Percentiles rank a stretch among this genome's conserved stretches.
Conservation (phyloP, 2,329 filamentous ascomycete species). For the Fusarium subglutinans region DNA sequence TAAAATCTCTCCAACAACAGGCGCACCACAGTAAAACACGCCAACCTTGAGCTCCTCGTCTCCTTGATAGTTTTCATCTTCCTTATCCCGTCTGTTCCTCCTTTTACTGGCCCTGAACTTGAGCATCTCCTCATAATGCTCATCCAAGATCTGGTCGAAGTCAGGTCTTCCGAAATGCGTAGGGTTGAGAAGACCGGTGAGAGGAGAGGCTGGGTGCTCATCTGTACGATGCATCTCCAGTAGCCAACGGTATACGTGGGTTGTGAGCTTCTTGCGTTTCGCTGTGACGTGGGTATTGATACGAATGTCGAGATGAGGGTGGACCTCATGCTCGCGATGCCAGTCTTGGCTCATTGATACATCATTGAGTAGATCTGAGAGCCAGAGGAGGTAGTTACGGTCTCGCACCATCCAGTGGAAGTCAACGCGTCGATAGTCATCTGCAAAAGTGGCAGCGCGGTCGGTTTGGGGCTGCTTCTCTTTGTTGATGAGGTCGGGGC, state of each 20-base stretch:
- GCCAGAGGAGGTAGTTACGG: slow-evolving; percentile 65
- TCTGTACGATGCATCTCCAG: slow-evolving; percentile 65
- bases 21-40: slow-evolving; percentile 66
- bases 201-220: slow-evolving; percentile 59
- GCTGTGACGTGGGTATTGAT: slow-evolving; percentile 67
- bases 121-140: slow-evolving; percentile 64
- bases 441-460: slow-evolving; percentile 41
- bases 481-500: slow-evolving; percentile 11
- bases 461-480: slow-evolving; percentile 26
- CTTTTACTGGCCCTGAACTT: slow-evolving; percentile 44
- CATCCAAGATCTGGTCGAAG: slow-evolving; percentile 60
- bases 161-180: slow-evolving; percentile 66
- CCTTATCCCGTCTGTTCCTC: neutral
- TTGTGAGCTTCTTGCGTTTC: slow-evolving; percentile 61
- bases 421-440: slow-evolving; percentile 61
- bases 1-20: slow-evolving; percentile 64
- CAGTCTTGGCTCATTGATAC: slow-evolving; percentile 52
- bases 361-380: slow-evolving; percentile 64
- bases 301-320: slow-evolving; percentile 59
- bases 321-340: slow-evolving; percentile 49
- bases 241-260: slow-evolving; percentile 65
- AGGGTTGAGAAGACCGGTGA: slow-evolving; percentile 63
- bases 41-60: slow-evolving; percentile 58
- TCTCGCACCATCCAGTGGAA: slow-evolving; percentile 70
- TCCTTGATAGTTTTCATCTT: slow-evolving; percentile 22